Percentiles rank a stretch among this genome's conserved stretches.
Conservation (phyloP, 2,329 filamentous ascomycete species). For the Alternaria metachromatica region DNA sequence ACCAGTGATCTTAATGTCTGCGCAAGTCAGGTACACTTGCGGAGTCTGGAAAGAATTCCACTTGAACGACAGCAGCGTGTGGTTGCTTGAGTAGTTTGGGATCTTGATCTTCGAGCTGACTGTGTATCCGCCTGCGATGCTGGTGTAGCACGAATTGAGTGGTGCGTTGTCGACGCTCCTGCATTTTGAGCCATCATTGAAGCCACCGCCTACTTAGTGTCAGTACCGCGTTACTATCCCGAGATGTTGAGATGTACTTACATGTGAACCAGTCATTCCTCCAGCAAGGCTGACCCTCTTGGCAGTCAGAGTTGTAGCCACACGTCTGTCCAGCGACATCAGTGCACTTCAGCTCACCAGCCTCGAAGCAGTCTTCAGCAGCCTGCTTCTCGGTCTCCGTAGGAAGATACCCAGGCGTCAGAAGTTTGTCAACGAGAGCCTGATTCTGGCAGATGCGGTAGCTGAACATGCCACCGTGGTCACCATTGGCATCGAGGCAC, state of each 20-base stretch:
- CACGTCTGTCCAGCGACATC: conserved; percentile 41
- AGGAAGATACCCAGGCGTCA: conserved; percentile 41
- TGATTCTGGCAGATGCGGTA: conserved; percentile 46
- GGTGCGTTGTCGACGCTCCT: conserved; percentile 41
- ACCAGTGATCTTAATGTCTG: conserved; percentile 40
- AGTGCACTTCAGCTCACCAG: conserved; percentile 38
- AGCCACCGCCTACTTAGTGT: conserved; percentile 24
- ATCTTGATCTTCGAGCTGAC: conserved; percentile 44
- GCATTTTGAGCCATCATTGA: conserved; percentile 36
- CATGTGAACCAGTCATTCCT: conserved; percentile 47
- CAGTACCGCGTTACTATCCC: neutral
- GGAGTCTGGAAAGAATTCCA: conserved; percentile 47
- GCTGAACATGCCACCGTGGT: conserved; percentile 45
- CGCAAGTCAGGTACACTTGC: conserved; percentile 42
- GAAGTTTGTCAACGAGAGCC: conserved; percentile 39
- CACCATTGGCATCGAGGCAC: conserved; percentile 45
- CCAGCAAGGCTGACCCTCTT: conserved; percentile 38
- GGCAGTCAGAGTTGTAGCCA: conserved; percentile 39
- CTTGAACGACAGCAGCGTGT: conserved; percentile 40
- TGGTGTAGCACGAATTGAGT: conserved; percentile 43
- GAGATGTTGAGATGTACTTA: neutral
- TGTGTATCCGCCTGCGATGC: conserved; percentile 44
- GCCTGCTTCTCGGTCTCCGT: conserved; percentile 44
- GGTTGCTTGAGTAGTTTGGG: conserved; percentile 40
- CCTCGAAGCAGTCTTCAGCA: conserved; percentile 41